phyloP scores from a whole-genome alignment of 2,329 filamentous ascomycete species.

The Nemania sp. region DNA sequence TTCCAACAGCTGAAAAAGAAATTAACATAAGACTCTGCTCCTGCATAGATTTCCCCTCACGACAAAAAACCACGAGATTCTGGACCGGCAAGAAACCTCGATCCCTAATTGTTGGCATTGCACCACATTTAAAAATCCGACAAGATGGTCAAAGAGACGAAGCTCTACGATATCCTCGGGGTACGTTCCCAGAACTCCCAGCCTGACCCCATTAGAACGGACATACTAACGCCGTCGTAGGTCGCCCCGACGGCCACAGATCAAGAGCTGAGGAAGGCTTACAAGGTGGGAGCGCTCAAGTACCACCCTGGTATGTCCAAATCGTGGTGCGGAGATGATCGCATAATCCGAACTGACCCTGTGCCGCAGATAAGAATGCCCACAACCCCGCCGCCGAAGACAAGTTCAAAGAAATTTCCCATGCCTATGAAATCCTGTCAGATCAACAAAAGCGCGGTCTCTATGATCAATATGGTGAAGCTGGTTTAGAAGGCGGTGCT shows the following conservation, averaged over 20 bases:
- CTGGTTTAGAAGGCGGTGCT: constrained; percentile 87
- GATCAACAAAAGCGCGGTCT: constrained; percentile 88
- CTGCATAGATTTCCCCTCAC: constrained; percentile 2
- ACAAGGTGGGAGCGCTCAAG: constrained; percentile 81
- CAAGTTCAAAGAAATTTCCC: constrained; percentile 97
- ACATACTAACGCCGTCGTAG: constrained; percentile 47
- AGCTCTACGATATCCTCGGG: constrained; percentile 77
- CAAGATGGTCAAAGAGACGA: constrained; percentile 78
- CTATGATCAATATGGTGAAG: constrained; percentile 98
- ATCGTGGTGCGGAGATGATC: not conserved
- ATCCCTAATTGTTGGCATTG: not conserved
- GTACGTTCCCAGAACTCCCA: constrained; percentile 53
- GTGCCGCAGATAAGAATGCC: constrained; percentile 81
- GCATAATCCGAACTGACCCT: constrained; percentile 4
- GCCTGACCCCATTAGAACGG: constrained; percentile 4
- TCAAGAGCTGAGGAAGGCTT: constrained; percentile 86
- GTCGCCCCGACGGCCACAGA: constrained; percentile 80
- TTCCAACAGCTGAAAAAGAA: not conserved
- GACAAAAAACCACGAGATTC: not conserved
- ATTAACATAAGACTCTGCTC: too few relatives aligned
- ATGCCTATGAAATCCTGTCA: constrained; percentile 93
- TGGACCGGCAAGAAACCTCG: not conserved
- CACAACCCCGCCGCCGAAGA: constrained; percentile 91
- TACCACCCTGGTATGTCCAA: constrained; percentile 73
- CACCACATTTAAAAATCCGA: constrained; percentile 2